Percentiles rank a stretch among this genome's conserved stretches.
phyloP scores from a whole-genome alignment of 2,329 filamentous ascomycete genomes.

The Exophiala spinifera region DNA sequence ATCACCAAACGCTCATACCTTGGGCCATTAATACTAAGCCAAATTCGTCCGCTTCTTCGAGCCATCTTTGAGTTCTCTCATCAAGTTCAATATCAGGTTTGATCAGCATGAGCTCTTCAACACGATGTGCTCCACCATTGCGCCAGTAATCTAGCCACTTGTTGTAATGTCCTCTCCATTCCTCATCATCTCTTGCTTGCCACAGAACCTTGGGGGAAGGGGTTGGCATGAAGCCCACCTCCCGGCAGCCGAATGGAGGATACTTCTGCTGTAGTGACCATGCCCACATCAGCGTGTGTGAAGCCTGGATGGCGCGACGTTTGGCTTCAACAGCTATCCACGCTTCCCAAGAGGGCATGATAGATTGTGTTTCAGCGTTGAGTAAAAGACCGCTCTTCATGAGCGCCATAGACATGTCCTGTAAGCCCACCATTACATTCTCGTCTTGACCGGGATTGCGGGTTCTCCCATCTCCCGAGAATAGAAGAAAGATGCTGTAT shows the following conservation, averaged over 20 bases:
- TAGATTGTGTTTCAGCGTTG: conserved; percentile 35
- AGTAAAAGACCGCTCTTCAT: conserved; percentile 36
- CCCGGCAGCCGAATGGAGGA: conserved; percentile 37
- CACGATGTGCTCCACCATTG: conserved; percentile 28
- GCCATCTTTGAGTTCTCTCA: conserved; percentile 38
- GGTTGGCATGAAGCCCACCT: conserved; percentile 40
- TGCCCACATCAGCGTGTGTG: conserved; percentile 41
- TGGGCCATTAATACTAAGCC: conserved; percentile 41
- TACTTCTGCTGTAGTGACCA: conserved; percentile 38
- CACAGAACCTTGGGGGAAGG: conserved; percentile 41
- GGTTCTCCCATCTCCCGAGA: conserved; percentile 32
- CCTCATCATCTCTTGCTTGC: conserved; percentile 33
- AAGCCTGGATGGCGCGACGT: conserved; percentile 42
- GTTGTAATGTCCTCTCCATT: conserved; percentile 36
- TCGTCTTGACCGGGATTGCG: conserved; percentile 26
- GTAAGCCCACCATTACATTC: conserved; percentile 34
- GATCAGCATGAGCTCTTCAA: conserved; percentile 36
- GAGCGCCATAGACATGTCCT: conserved; percentile 34
- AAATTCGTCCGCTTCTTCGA: conserved; percentile 45
- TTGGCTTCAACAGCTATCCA: conserved; percentile 56
- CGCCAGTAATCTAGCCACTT: conserved; percentile 37
- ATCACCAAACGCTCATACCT: conserved; percentile 27
- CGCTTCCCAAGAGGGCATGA: conserved; percentile 35
- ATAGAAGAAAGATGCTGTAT: conserved; percentile 40
- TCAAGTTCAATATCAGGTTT: conserved; percentile 33